phyloP scores from a whole-genome alignment of 2,329 filamentous ascomycete species.

The Penicillium sumatraense region DNA sequence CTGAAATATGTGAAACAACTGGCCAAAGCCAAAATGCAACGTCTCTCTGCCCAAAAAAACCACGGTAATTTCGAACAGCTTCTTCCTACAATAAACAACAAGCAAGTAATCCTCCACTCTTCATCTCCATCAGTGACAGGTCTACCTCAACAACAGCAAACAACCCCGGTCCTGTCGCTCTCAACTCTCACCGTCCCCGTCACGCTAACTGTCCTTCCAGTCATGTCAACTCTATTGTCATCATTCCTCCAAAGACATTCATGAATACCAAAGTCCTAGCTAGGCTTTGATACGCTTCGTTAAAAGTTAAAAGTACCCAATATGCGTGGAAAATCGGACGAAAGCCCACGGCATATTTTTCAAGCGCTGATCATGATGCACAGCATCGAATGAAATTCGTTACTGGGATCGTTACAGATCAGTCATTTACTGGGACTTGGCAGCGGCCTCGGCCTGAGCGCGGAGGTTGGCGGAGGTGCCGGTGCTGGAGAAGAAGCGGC shows the following conservation, averaged over 20 bases:
- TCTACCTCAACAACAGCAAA: not conserved
- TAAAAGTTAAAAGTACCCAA: slow-evolving; percentile 10
- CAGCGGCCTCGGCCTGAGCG: slow-evolving; percentile 78
- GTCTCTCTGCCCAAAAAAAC: not conserved
- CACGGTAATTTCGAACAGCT: not conserved
- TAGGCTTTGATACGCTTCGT: slow-evolving; percentile 17
- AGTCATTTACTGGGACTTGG: slow-evolving; percentile 59
- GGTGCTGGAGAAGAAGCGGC: slow-evolving; percentile 82
- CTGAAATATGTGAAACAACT: slow-evolving; percentile 3
- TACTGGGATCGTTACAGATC: slow-evolving; percentile 15
- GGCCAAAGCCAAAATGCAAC: slow-evolving; percentile 2
- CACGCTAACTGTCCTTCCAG: not conserved
- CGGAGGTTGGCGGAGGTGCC: slow-evolving; percentile 86
- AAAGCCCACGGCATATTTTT: slow-evolving; percentile 4
- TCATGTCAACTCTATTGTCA: slow-evolving; percentile 15
- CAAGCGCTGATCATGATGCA: not conserved
- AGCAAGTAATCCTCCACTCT: too few relatives aligned
- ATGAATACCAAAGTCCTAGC: slow-evolving; percentile 5
- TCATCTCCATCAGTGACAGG: not conserved
- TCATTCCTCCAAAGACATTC: slow-evolving; percentile 10
- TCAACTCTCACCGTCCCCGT: not conserved
- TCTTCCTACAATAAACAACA: not conserved
- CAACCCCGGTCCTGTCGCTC: not conserved
- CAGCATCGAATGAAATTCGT: slow-evolving; percentile 29
- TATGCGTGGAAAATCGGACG: slow-evolving; percentile 5